Conservation (phyloP, 164 flowering plant species). For the Vitis rupestris region DNA sequence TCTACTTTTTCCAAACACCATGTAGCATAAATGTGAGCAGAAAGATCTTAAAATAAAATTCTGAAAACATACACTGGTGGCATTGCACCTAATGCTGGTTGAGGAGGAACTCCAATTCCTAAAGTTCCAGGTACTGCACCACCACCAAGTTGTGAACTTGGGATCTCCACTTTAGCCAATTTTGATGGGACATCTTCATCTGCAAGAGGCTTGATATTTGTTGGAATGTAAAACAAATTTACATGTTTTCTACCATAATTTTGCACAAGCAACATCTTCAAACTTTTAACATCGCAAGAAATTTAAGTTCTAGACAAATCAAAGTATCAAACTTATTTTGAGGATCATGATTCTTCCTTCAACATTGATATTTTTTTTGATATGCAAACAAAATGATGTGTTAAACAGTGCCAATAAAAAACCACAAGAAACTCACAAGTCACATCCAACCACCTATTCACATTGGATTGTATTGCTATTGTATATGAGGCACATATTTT, state of each 20-base stretch:
- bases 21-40: neutral
- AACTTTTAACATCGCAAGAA: too few relatives aligned
- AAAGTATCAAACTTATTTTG: too few relatives aligned
- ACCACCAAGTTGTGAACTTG: conserved; percentile 49
- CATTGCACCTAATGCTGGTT: conserved; percentile 42
- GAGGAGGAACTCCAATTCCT: conserved; percentile 70
- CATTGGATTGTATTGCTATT: too few relatives aligned
- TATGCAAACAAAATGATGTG: too few relatives aligned
- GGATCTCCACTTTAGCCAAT: conserved; percentile 62
- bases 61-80: conserved; percentile 54
- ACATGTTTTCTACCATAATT: neutral
- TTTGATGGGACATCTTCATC: conserved; percentile 81
- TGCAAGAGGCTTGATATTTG: conserved; percentile 27
- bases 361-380: too few relatives aligned
- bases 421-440: too few relatives aligned
- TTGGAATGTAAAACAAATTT: neutral
- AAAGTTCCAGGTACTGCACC: conserved; percentile 54
- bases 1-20: neutral
- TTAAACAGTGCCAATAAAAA: too few relatives aligned
- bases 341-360: too few relatives aligned
- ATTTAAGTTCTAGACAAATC: too few relatives aligned
- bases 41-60: conserved; percentile 5
- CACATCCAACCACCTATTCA: too few relatives aligned
- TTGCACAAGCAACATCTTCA: conserved; percentile 1
- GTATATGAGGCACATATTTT: too few relatives aligned